phyloP scores from a whole-genome alignment of 352 stramenopile genomes.

The Phytophthora sp. region DNA sequence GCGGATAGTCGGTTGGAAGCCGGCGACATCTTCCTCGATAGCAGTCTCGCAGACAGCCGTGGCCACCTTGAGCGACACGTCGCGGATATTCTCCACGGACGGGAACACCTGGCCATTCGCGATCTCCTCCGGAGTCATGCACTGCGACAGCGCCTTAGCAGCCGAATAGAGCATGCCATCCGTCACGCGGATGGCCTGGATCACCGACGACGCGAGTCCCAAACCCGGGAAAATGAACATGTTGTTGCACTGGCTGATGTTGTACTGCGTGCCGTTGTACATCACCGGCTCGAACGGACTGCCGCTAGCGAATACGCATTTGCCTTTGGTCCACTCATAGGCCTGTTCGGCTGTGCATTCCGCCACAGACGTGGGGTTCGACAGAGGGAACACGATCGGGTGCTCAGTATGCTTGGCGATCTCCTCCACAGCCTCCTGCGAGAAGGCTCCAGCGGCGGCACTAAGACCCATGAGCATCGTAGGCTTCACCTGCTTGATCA shows the following conservation, averaged over 20 bases:
- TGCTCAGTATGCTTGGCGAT: slow-evolving; percentile 90
- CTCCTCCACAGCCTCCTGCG: slow-evolving; percentile 73
- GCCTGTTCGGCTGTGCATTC: slow-evolving; percentile 97
- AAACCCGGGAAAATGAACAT: slow-evolving; percentile 98
- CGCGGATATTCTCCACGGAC: slow-evolving; percentile 91
- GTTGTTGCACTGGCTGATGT: slow-evolving; percentile 94
- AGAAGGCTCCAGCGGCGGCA: slow-evolving; percentile 90
- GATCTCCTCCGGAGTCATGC: slow-evolving; percentile 93
- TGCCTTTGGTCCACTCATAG: slow-evolving; percentile 96
- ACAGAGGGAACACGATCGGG: slow-evolving; percentile 97
- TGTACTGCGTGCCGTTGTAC: slow-evolving; percentile 84
- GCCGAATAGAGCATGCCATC: slow-evolving; percentile 97
- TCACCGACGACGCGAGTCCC: slow-evolving; percentile 91
- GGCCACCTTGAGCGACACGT: slow-evolving; percentile 93
- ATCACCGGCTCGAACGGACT: slow-evolving; percentile 94
- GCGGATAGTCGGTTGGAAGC: slow-evolving; percentile 74
- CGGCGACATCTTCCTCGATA: slow-evolving; percentile 89
- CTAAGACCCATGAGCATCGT: slow-evolving; percentile 96
- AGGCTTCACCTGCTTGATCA: slow-evolving; percentile 89
- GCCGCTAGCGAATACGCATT: slow-evolving; percentile 95
- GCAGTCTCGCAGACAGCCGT: slow-evolving; percentile 91
- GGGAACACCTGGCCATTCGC: slow-evolving; percentile 94
- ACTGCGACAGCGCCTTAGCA: slow-evolving; percentile 93
- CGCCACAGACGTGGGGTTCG: slow-evolving; percentile 95
- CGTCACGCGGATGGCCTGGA: slow-evolving; percentile 78